Evolutionary conservation across 331 rosid genomes (phyloP), one percentile per base, ranked within the genome.

Genomic region (Dryas integrifolia): DNA sequence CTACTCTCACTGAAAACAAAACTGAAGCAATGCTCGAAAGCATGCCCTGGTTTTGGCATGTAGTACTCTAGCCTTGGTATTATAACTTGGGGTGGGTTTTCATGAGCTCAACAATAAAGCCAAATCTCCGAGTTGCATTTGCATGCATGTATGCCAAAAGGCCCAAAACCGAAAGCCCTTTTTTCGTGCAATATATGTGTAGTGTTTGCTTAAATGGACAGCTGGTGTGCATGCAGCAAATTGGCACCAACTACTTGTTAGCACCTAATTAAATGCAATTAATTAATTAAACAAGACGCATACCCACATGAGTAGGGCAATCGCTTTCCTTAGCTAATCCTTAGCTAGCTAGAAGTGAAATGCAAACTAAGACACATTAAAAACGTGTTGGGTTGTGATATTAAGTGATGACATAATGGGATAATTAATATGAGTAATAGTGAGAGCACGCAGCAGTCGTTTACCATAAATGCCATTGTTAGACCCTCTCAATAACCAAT

Each of bases 161-260:
- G 21, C 21, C 49, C 15, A 41, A 62, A 62, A 7, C 67, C 47
- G 8, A 40, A 40, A 1, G 24, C 63, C 0, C 4, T 3, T 26
- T 0, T 1, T 5, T 4, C 26, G 3, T n/a, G 24, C 24, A 11
- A 4, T 0, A 62, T 8, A 30, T 30, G 35, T 30, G 35, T 2
- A 44, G 47, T 44, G 9, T 44, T 8, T 44, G 8, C 44, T 64
- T 44, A 13, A 4, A 4, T 18, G 3, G 40, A 44, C 51, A 57
- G 67, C 50, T 58, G 67, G 67, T 45, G 56, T 15, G 43, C 75
- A 71, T 58, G 46, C 67, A 71, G 24, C 56, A 3, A 41, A 70
- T 52, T 53, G 46, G 7, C 9, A 24, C 47, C 46, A 58, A 59
- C 2, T 57, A 14, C 2, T 70, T 9, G 51, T 41, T 3, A 55